A percentile compares a stretch with the other conserved stretches of the same genome.
phyloP scores from a whole-genome alignment of 2,329 filamentous ascomycete species.

The Westerdykella aurantiaca region DNA sequence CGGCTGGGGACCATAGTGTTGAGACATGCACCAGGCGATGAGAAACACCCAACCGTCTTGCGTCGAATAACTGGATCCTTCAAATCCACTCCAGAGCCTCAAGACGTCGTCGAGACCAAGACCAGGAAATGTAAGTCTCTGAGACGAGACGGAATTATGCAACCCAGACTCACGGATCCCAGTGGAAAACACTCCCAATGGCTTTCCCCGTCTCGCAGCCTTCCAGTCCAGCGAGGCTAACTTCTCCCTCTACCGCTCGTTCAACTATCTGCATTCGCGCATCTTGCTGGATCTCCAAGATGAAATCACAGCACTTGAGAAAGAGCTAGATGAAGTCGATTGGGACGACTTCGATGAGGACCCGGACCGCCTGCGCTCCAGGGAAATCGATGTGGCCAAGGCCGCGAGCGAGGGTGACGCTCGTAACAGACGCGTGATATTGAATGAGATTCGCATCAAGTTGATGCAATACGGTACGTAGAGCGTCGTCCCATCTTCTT shows the following conservation, averaged over 20 bases:
- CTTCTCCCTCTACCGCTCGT: slow-evolving; percentile 38
- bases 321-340: slow-evolving; percentile 34
- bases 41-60: slow-evolving; percentile 20
- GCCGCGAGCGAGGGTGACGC: slow-evolving; percentile 11
- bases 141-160: background rate
- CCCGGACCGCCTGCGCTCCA: slow-evolving; percentile 18
- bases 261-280: slow-evolving; percentile 37
- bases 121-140: slow-evolving; percentile 27
- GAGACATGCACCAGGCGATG: slow-evolving; percentile 10
- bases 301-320: slow-evolving; percentile 34
- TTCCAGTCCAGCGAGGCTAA: slow-evolving; percentile 39
- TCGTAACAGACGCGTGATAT: slow-evolving; percentile 21
- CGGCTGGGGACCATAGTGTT: background rate
- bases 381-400: slow-evolving; percentile 21
- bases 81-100: slow-evolving; percentile 24
- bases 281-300: slow-evolving; percentile 36
- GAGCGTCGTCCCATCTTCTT: background rate
- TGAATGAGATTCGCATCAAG: slow-evolving; percentile 29
- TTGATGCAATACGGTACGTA: slow-evolving; percentile 32
- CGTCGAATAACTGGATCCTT: slow-evolving; percentile 27
- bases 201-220: slow-evolving; percentile 36
- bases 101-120: slow-evolving; percentile 25
- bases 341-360: slow-evolving; percentile 23
- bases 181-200: slow-evolving; percentile 37
- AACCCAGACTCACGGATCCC: slow-evolving; percentile 4